Evolutionary conservation across 2,329 filamentous ascomycete species (phyloP), one percentile per base, ranked within the genome.

Genomic region (Didymella lethalis): DNA sequence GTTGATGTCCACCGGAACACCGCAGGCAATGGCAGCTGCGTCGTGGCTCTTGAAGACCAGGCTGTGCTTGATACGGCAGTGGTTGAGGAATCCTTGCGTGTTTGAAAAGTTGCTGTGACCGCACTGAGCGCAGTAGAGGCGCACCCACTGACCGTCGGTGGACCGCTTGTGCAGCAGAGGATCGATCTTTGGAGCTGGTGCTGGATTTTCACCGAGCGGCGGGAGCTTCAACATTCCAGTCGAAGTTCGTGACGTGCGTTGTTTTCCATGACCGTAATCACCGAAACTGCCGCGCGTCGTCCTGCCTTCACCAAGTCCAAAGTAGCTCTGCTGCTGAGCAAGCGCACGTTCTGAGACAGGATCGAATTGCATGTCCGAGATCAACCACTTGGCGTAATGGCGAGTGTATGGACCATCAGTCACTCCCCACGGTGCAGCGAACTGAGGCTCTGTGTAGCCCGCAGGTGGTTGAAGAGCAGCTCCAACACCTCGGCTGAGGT

Each of bases 51-150:
- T 94, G 82, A 93, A 98, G 64, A 96, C 93, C 59, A 92, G 86
- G 74, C 90, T 91, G 79, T 99, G 95, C 26, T 93, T 93, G 69
- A 99, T 98, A 57, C 95, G 92, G 75, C 94, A 98, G 75, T 99
- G 95, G 74, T 99, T 99, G 80, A 99, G 95, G 79, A 98, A 98
- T n/a, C 95, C 95, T 77, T 98, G 95, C 0, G 93, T 96, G 80
- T 93, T 98, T 55, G 90, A 93, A 73, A 98, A 98, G 76, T 97
- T 92, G 75, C 92, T 91, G 64, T 94, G 86, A 48, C 92, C 85
- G 78, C 95, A 98, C 76, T 95, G 90, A 41, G 80, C 80, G 81
- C 95, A 99, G 63, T 96, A 90, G 48, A 98, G 85, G 78, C 96
- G 96, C 64, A 98, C 94, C 64, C 89, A 88, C 72, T 91, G 85